Evolutionary conservation across 805 yeast species (phyloP).

Genomic region (Candida adriatica): DNA sequence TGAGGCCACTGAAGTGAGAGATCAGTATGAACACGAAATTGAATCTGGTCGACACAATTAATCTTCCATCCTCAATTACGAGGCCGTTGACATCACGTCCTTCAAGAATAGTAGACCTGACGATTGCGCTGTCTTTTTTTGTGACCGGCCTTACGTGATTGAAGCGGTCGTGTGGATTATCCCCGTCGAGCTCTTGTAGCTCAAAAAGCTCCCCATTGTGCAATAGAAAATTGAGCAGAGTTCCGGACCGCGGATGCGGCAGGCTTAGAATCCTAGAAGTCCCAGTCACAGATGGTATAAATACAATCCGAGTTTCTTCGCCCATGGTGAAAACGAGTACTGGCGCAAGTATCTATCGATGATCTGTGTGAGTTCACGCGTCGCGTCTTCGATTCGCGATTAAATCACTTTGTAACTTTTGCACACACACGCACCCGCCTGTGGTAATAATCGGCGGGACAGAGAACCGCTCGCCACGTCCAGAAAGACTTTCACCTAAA

Average conservation of each 20-base stretch:
- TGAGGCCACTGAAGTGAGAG: constrained; percentile 25
- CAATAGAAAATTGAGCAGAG: constrained; percentile 10
- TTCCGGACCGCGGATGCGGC: constrained; percentile 15
- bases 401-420: too few relatives aligned
- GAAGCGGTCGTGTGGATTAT: constrained; percentile 28
- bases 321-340: too few relatives aligned
- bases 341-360: too few relatives aligned
- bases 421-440: too few relatives aligned
- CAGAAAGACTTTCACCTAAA: too few relatives aligned
- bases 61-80: constrained; percentile 33
- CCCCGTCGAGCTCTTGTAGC: constrained; percentile 31
- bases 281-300: too few relatives aligned
- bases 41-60: constrained; percentile 35
- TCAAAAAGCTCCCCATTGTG: constrained; percentile 29
- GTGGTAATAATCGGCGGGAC: too few relatives aligned
- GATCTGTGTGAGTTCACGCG: too few relatives aligned
- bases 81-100: constrained; percentile 25
- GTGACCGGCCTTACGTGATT: constrained; percentile 24
- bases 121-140: constrained; percentile 25
- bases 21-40: constrained; percentile 35
- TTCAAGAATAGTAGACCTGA: constrained; percentile 32
- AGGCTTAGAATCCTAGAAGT: constrained; percentile 11
- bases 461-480: too few relatives aligned
- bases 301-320: too few relatives aligned
- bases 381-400: too few relatives aligned